Evolutionary conservation across 2,329 filamentous ascomycete species (phyloP), one percentile per base, ranked within the genome.

Genomic region (Aureobasidium sp.): DNA sequence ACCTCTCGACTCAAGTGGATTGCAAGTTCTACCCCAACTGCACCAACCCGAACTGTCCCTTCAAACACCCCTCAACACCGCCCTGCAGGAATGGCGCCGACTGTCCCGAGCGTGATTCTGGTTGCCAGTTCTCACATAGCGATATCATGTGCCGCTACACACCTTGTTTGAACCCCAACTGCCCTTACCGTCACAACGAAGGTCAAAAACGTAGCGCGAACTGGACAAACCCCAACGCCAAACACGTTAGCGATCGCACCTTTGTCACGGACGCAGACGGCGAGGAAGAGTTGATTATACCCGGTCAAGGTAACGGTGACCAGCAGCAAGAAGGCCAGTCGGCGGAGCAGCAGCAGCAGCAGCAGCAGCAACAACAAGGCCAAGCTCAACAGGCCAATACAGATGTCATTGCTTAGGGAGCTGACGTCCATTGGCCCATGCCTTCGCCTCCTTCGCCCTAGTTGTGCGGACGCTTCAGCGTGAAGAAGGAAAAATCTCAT

Each of bases 11-110:
- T 65, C 87, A 93, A 72, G 86, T 89, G 72, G 86, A 93, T 70
- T 96, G 91, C 86, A 90, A 89, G 74, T 96, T 92, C 80, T 96
- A 85, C 75, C 91, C 91, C 65, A 91, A 95, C 77, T 96, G 91
- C 64, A 88, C 90, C 55, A 97, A 97, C 74, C 83, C 87, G 9
- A 82, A 84, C 68, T 99, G 94, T 72, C 85, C 89, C 1, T 99
- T 97, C 80, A 88, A 87, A 74, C 94, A 99, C 72, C 91, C 91
- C 0, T 84, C 82, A 32, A 90, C 91, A 84, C 90, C 91, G 7
- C 81, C 90, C 27, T 99, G 94, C 79, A 87, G 90, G 63, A 97
- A 97, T 72, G 94, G 94, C 32, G 89, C 88, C 52, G 90, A 93
- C 72, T 99, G 94, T 80, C 78, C 86, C 13, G 58, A 65, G n/a